Conservation (phyloP, 495 filamentous ascomycete genomes). For the Rhizodiscina lignyota region DNA sequence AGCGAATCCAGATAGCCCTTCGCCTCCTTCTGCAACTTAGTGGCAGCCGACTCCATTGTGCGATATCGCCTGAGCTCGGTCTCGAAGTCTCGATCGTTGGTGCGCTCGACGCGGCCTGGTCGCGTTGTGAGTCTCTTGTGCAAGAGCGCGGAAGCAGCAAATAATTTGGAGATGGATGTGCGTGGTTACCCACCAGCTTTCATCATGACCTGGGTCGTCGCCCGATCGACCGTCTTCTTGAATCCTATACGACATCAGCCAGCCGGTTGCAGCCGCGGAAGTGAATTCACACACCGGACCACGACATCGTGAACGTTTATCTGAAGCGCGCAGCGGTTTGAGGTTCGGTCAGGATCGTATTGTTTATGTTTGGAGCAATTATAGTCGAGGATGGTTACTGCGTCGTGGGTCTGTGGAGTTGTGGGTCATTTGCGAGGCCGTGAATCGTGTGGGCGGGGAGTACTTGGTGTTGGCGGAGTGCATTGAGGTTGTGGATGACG, state of each 20-base stretch:
- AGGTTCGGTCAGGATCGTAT: no score
- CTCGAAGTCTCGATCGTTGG: slow-evolving; percentile 95
- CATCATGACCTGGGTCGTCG: slow-evolving; percentile 99
- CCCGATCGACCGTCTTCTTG: slow-evolving; percentile 97
- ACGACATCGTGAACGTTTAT: slow-evolving; percentile 38
- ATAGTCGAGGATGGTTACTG: no score
- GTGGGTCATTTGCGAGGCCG: no score
- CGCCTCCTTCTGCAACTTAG: slow-evolving; percentile 87
- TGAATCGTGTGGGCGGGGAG: no score
- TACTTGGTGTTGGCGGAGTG: no score
- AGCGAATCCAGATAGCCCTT: slow-evolving; percentile 94
- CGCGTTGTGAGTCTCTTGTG: no score
- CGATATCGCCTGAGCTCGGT: slow-evolving; percentile 94
- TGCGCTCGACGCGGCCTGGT: slow-evolving; percentile 94
- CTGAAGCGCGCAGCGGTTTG: no score
- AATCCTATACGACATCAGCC: slow-evolving; percentile 43
- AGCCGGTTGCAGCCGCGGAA: neutral
- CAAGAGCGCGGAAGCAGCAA: no score
- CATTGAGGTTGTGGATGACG: no score
- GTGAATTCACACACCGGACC: slow-evolving; percentile 34
- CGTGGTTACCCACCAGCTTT: slow-evolving; percentile 56
- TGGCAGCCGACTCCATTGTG: slow-evolving; percentile 87
- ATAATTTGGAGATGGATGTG: no score
- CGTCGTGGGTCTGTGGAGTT: no score
- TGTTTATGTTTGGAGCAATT: no score